These are phyloP conservation scores for Peribolospora kevripleyi DNA, from an alignment of 768 basidiomycete species.

Conservation along the genomic window DNA sequence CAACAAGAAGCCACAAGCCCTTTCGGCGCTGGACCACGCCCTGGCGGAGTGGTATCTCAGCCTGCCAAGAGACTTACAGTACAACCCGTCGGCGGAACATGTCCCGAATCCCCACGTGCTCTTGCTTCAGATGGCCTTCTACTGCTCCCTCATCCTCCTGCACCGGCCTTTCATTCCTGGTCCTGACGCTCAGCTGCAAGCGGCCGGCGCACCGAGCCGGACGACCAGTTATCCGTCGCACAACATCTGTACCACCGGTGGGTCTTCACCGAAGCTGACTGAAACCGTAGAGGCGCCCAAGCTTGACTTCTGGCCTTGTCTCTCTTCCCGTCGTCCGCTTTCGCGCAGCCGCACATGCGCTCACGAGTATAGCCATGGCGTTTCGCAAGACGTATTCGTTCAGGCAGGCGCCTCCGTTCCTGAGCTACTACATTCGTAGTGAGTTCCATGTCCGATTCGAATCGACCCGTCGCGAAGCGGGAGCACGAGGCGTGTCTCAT, in stretches of 20 bases:
- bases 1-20: constrained; percentile 9
- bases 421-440: constrained; percentile 13
- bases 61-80: constrained; percentile 14
- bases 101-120: constrained; percentile 15
- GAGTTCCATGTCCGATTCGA: too few relatives aligned
- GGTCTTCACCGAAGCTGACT: background rate
- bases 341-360: background rate
- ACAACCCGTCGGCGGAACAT: constrained; percentile 8
- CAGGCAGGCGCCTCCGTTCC: constrained; percentile 14
- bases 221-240: constrained; percentile 10
- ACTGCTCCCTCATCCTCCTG: constrained; percentile 16
- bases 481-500: too few relatives aligned
- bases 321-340: too few relatives aligned
- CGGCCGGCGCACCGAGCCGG: constrained; percentile 8
- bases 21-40: constrained; percentile 15
- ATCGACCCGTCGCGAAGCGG: too few relatives aligned
- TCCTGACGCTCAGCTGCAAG: background rate
- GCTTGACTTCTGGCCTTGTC: too few relatives aligned
- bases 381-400: constrained; percentile 14
- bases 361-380: constrained; percentile 9
- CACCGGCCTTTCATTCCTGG: constrained; percentile 14
- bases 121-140: constrained; percentile 16
- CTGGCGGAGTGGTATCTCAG: constrained; percentile 15
- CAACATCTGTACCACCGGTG: constrained; percentile 14
- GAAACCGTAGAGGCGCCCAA: background rate